Base-by-base conservation (phyloP, 2,329 filamentous ascomycete genomes). In the Exophiala dermatitidis region DNA sequence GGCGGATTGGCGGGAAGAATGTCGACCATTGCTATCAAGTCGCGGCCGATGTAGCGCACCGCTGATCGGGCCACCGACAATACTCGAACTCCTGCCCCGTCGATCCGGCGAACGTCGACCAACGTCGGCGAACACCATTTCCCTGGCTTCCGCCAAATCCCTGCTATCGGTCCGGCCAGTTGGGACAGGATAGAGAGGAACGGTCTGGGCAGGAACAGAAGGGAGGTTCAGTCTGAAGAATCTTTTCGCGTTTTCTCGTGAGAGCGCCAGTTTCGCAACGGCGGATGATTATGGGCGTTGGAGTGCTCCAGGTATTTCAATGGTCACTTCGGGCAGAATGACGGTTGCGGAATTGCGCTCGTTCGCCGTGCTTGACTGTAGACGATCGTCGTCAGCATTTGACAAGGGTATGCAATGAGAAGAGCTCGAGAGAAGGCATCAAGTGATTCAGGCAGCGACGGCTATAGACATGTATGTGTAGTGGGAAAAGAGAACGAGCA, bases 201-300 rank as follows among this genome's bases (percentile, higher is more conserved):
- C 59, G 56, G 61, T 52, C 57, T 63, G 64, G 53, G 64, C 56
- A 44, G 46, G 28, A 19, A 57, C 53, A 12, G 63, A 60, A 37
- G 70, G 65, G 30, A 67, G 63, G 44, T 67, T 67, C 56, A 74
- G 61, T 63, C 71, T 70, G 62, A 74, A 67, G 61, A 75, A 65
- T 53, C 71, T 68, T 66, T 75, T 74, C 60, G 71, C 72, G 67
- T 72, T 71, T 59, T 74, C 71, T 56, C 71, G 70, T 66, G 72
- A 66, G 52, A 68, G 66, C 65, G 72, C 71, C 68, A 75, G 68
- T 60, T 71, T 74, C 65, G 57, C 38, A 19, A 19, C 12, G 38
- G 12, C 19, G 33, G 33, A 6, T 34, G 33, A 10, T 34, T 34
- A 10, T 6, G 10, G 33, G 10, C 6, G 36, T n/a, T 8, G 36